Conservation (phyloP, 805 yeast species). For the Pichia nakasei region DNA sequence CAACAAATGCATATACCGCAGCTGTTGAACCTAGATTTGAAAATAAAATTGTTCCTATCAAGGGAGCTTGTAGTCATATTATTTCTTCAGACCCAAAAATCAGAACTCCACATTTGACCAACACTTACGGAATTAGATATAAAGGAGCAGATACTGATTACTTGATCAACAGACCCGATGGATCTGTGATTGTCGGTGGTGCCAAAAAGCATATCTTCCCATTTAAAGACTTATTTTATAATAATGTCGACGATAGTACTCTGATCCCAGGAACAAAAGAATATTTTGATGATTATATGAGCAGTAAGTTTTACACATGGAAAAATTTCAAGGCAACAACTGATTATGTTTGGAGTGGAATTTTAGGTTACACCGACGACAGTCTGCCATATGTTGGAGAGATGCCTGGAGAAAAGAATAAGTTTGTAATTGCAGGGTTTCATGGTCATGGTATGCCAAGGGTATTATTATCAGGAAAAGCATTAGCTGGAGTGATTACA, state of each 20-base stretch:
- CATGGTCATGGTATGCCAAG: constrained; percentile 48
- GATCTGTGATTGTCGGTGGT: constrained; percentile 30
- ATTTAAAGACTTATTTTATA: constrained; percentile 20
- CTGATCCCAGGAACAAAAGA: constrained; percentile 20
- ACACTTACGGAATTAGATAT: constrained; percentile 26
- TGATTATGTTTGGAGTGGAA: constrained; percentile 35
- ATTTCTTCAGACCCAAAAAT: constrained; percentile 12
- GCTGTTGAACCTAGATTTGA: constrained; percentile 20
- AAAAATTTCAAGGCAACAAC: constrained; percentile 19
- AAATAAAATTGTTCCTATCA: constrained; percentile 28
- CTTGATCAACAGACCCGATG: constrained; percentile 31
- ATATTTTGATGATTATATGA: constrained; percentile 26
- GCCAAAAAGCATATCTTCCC: constrained; percentile 20
- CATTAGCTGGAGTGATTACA: constrained; percentile 22
- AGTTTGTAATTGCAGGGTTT: constrained; percentile 39
- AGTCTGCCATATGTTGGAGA: constrained; percentile 36
- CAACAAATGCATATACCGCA: constrained; percentile 30
- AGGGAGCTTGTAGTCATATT: constrained; percentile 27
- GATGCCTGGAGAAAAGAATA: constrained; percentile 22
- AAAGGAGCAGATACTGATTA: constrained; percentile 25
- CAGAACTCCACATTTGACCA: constrained; percentile 28
- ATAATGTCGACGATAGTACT: constrained; percentile 28
- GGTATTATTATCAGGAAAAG: constrained; percentile 32
- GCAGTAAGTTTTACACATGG: constrained; percentile 27
- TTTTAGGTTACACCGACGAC: constrained; percentile 38